Conservation (phyloP, 139 green algal genomes). For the Klebsormidium nitens region DNA sequence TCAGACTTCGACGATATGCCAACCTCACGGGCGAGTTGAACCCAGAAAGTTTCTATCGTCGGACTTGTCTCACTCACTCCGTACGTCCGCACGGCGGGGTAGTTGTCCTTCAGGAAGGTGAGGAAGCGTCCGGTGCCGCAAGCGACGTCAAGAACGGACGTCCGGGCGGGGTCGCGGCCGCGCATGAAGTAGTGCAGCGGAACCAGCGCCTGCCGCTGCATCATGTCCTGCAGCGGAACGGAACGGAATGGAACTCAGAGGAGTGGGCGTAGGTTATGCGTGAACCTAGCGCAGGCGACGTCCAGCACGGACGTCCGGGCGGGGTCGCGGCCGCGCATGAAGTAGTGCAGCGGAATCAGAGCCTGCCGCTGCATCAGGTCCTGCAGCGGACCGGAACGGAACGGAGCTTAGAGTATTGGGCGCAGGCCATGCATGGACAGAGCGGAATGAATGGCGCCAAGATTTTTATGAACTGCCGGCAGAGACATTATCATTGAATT, state of each 20-base stretch:
- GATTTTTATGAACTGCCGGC: no score
- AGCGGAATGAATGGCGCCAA: no score
- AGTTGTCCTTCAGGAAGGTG: constrained; percentile 80
- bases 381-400: no score
- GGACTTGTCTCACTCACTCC: no score
- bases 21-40: no score
- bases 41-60: no score
- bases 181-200: constrained; percentile 51
- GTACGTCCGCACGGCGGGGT: constrained; percentile 26
- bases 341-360: constrained; percentile 53
- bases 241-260: no score
- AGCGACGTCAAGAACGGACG: constrained; percentile 69
- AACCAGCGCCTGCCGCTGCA: constrained; percentile 65
- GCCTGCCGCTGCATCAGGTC: constrained; percentile 76
- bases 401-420: no score
- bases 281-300: constrained; percentile 67
- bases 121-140: constrained; percentile 79
- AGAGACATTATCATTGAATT: no score
- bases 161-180: not conserved
- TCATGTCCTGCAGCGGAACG: constrained; percentile 85
- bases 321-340: constrained; percentile 34
- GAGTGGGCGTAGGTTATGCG: no score
- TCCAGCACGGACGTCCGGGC: constrained; percentile 58
- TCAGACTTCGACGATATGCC: no score
- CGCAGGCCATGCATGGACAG: no score